phyloP scores from a whole-genome alignment of 2,329 filamentous ascomycete genomes.

The Ambrosiella xylebori region DNA sequence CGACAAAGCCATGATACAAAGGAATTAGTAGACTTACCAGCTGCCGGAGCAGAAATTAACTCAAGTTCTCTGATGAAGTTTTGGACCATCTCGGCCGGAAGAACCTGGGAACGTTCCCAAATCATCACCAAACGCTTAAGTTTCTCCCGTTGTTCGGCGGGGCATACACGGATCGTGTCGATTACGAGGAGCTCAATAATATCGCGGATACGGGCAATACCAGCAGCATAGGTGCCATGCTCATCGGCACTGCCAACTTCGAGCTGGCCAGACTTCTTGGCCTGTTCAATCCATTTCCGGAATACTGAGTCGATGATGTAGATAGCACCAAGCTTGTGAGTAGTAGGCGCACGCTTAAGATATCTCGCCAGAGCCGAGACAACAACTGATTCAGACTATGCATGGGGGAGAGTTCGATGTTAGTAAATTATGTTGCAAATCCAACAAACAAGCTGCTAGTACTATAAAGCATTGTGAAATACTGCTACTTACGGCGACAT shows the following conservation, averaged over 20 bases:
- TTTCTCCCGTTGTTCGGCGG: constrained; percentile 92
- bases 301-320: constrained; percentile 99
- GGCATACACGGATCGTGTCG: constrained; percentile 77
- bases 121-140: constrained; percentile 88
- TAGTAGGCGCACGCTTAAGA: constrained; percentile 84
- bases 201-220: constrained; percentile 92
- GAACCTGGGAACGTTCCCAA: constrained; percentile 91
- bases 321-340: constrained; percentile 95
- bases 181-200: constrained; percentile 86
- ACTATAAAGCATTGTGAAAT: no score
- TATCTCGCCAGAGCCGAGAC: constrained; percentile 49
- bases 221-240: constrained; percentile 81
- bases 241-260: constrained; percentile 61
- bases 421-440: not conserved
- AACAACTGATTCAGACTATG: constrained; percentile 77
- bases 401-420: constrained; percentile 12
- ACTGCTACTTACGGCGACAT: constrained; percentile 56
- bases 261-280: constrained; percentile 68
- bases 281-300: constrained; percentile 94
- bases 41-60: constrained; percentile 25
- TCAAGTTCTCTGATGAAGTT: constrained; percentile 70
- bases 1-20: not conserved
- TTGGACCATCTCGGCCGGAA: constrained; percentile 61
- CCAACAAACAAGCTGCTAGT: not conserved
- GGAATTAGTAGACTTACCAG: not conserved